Percentiles rank a stretch among this genome's conserved stretches.
These are phyloP conservation scores for Prunus mume DNA, from an alignment of 306 rosid genomes.

Conservation along the genomic window DNA sequence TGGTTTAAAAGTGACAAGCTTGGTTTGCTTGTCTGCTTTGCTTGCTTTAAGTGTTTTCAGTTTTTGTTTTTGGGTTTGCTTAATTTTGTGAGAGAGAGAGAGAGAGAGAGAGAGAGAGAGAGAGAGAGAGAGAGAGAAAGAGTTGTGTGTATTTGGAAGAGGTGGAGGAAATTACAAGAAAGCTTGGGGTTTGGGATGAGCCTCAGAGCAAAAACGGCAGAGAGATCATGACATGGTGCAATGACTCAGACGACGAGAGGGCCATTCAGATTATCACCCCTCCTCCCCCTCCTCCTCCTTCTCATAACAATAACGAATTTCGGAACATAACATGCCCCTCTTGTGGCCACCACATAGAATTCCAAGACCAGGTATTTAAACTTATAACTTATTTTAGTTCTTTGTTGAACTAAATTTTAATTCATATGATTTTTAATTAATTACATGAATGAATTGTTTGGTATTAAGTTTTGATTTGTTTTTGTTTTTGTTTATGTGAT, in stretches of 20 bases:
- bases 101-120: not conserved
- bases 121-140: too few relatives aligned
- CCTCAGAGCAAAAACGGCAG: constrained; percentile 26
- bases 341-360: constrained; percentile 60
- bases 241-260: constrained; percentile 51
- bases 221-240: constrained; percentile 68
- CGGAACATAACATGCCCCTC: constrained; percentile 63
- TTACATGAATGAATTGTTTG: not conserved
- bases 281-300: not conserved
- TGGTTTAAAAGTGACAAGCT: constrained; percentile 36
- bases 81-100: not conserved
- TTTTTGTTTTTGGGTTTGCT: not conserved
- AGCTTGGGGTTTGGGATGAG: constrained; percentile 30
- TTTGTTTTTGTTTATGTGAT: not conserved
- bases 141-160: constrained; percentile 7
- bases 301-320: constrained; percentile 20
- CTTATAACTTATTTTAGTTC: not conserved
- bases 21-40: constrained; percentile 1
- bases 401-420: not conserved
- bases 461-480: not conserved
- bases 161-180: constrained; percentile 33
- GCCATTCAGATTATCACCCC: constrained; percentile 21
- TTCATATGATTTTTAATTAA: not conserved
- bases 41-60: constrained; percentile 4
- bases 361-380: constrained; percentile 57